Base-by-base conservation (phyloP, 192 early-diverging fungal genomes). In the Coemansia sp. region DNA sequence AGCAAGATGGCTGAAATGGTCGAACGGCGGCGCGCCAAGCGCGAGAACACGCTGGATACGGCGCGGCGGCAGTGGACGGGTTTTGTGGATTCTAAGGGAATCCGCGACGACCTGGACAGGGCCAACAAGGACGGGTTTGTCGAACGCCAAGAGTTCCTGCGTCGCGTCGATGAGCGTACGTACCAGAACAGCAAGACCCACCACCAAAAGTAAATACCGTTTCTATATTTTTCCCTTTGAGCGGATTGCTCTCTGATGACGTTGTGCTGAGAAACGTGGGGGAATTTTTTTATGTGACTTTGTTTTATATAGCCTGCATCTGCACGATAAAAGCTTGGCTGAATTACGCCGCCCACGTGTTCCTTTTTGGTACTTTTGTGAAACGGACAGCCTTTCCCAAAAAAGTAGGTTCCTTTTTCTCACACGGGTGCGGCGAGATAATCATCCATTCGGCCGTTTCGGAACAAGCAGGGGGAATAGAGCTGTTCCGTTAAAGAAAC, bases 101-200 rank as follows among this genome's bases (percentile, higher is more conserved):
- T 82, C 52, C 74, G 79, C 43, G 79, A 76, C 3, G 79, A 82
- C 15, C 65, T 82, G n/a, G 62, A 76, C 58, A 69, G 64, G 58
- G 74, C 79, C 3, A 82, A 82, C 61, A 82, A 82, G 70, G 79
- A 82, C 59, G 79, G 79, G 57, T 81, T 67, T 52, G 65, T 82
- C 29, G 79, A 82, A 59, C 79, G 79, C 28, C 71, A 82, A 21
- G 70, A 73, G 62, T 82, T 82, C 43, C 71, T 82, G 21, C 46
- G 49, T 7, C 79, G 79, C 45, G 74, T 75, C 0, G 72, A 82
- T 20, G 70, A 74, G 43, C 74, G 74, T 43, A 76, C 74, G 0
- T 82, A 68, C 40, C 67, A 76, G 64, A 57, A 57, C 55, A 31
- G 10, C 12, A 57, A 18, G 18, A 12, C 55, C 55, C 25, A 40